Base-by-base conservation (phyloP, 495 filamentous ascomycete genomes). In the Xylaria palmicola region DNA sequence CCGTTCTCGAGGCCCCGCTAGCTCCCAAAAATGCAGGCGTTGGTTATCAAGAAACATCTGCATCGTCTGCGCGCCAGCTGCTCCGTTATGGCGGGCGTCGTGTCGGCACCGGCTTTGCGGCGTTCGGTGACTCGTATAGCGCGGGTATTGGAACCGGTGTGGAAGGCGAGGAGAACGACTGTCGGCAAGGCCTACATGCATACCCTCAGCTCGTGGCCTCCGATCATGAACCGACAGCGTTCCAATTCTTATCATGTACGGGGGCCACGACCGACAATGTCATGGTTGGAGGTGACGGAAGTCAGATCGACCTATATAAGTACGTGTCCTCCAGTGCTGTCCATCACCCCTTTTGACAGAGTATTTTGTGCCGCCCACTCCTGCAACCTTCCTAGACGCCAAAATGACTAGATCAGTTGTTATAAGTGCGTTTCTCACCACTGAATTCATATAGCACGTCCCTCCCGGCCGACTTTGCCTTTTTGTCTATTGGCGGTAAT, bases 81-180 rank as follows among this genome's bases (percentile, higher is more conserved):
- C 17, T 40, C 41, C 36, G 24, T 15, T 4, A 39, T 40, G 15
- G 8, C 36, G 22, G 7, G 3, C 20, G 32, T 5, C 4, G 9
- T 20, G 20, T 15, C 13, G 19, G 6, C 34, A 54, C 62, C 4
- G 74, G 73, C 39, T 79, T 79, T 60, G 69, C 70, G 49, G 72
- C 77, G 13, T 66, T 81, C 36, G 80, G 80, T 7, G 79, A 83
- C 59, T 81, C 78, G 8, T 83, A 81, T 54, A 75, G 73, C 30
- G 74, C 79, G 3, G 79, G 80, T 22, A 79, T 81, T 44, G 80
- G 79, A 20, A 78, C 77, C 8, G 67, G 68, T 34, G 49, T 74
- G 57, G 62, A 72, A 20, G 70, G 66, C 48, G 72, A 68, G 15
- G 71, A 76, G 56, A 69, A 77, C 57, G 72, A 73, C 26, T 81